A percentile compares a stretch with the other conserved stretches of the same genome.
Evolutionary conservation across 768 basidiomycete species (phyloP).

Genomic region (Cubamyces sp.): DNA sequence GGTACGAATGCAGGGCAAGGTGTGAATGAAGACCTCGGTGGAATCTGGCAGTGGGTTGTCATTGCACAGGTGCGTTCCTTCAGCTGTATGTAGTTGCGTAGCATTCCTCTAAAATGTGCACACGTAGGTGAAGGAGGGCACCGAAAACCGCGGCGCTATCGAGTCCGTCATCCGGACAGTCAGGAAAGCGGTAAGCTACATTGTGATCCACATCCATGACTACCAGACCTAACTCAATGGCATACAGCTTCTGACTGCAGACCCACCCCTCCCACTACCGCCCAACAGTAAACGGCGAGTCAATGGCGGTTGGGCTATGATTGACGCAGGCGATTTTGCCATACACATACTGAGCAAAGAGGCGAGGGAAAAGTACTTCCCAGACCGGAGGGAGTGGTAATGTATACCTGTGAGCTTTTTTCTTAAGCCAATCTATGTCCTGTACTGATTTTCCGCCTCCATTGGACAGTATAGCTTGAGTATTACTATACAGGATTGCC

Average conservation of each 20-base stretch:
- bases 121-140: conserved; percentile 78
- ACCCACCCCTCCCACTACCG: conserved; percentile 64
- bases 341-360: conserved; percentile 74
- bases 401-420: not conserved
- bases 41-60: conserved; percentile 80
- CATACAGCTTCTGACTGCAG: conserved; percentile 57
- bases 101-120: not conserved
- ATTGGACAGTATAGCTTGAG: too few relatives aligned
- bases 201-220: too few relatives aligned
- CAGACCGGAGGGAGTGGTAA: conserved; percentile 30
- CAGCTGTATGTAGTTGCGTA: not conserved
- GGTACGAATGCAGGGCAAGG: conserved; percentile 71
- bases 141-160: conserved; percentile 77
- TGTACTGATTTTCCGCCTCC: not conserved
- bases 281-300: conserved; percentile 63
- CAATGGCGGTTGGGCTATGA: conserved; percentile 80
- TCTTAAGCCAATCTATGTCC: not conserved
- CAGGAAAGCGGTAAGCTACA: conserved; percentile 64
- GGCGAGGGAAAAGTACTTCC: conserved; percentile 72
- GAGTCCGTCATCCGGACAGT: conserved; percentile 73
- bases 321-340: conserved; percentile 81
- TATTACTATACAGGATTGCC: too few relatives aligned
- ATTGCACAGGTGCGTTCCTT: conserved; percentile 63
- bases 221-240: not conserved
- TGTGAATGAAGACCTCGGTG: conserved; percentile 48